Base-by-base conservation (phyloP, 1,139 yeast genomes). In the Saccharomycopsis hybrid region DNA sequence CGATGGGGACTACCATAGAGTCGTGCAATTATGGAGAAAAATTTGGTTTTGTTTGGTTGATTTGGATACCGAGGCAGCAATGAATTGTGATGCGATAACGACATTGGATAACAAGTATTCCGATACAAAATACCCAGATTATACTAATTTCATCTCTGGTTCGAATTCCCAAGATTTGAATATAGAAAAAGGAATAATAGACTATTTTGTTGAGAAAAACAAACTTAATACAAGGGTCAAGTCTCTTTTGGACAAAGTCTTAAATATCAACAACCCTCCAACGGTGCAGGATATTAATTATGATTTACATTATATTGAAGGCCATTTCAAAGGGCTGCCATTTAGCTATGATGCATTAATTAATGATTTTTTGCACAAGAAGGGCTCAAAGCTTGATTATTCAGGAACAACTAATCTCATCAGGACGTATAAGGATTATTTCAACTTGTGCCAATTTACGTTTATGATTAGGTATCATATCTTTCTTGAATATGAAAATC, bases 21-120 rank as follows among this genome's bases (percentile, higher is more conserved):
- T 48, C 11, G 29, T 50, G 5, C 51, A 47, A 30, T 33, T 52
- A 13, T 52, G 55, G 55, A 30, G 53, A 47, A 50, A 50, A 28
- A 2, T 41, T 5, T 52, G 54, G 53, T 46, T 36, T 44, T 28
- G 38, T 4, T 25, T 47, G 5, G 44, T 50, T n/a, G 51, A 49
- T 30, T 9, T 46, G 38, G 51, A 51, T 28, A 36, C 40, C 4
- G 47, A 48, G 7, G 47, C 42, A 30, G 41, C 51, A 5, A 50
- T 52, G 51, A 47, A 44, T 27, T 38, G 39, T n/a, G 38, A 38
- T 24, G 5, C 41, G n/a, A 4, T 45, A 4, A 45, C 43, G 2
- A 41, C 27, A 8, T 33, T 52, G 13, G 45, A 47, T 32, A 29
- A 29, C 11, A 30, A 43, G 13, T 38, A 29, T 33, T 44, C 53